These are phyloP conservation scores for Rhodotorula sp. DNA, from an alignment of 1,284 basidiomycete species.

Conservation along the genomic window DNA sequence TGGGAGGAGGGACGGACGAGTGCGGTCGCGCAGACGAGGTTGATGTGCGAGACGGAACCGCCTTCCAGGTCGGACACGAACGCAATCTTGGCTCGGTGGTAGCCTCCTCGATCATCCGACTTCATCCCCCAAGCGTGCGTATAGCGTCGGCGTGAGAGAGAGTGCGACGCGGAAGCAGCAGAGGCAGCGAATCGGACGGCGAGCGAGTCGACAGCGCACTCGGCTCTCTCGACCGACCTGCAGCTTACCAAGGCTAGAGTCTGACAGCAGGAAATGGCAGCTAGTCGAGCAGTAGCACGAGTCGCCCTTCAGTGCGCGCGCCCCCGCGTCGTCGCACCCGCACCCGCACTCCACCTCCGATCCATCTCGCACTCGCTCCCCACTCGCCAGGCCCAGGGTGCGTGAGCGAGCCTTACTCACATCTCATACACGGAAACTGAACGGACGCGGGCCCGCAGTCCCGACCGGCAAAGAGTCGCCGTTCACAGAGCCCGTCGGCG, in stretches of 20 bases:
- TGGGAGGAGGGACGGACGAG: conserved; percentile 58
- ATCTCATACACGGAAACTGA: no score
- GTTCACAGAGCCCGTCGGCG: conserved; percentile 79
- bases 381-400: conserved; percentile 10
- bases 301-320: conserved; percentile 1
- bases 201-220: not conserved
- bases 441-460: not conserved
- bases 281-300: not conserved
- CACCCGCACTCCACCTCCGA: conserved; percentile 5
- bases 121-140: not conserved
- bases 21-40: conserved; percentile 67
- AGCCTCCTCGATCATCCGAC: conserved; percentile 48
- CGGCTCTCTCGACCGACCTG: not conserved
- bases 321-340: conserved; percentile 12
- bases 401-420: no score
- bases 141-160: not conserved
- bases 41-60: conserved; percentile 70
- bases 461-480: conserved; percentile 55
- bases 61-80: conserved; percentile 81
- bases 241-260: no score
- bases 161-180: no score
- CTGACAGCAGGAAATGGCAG: not conserved
- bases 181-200: not conserved
- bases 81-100: conserved; percentile 80
- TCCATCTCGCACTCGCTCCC: conserved; percentile 19